Evolutionary conservation across 75 land plant species (phyloP).

Genomic region (Pinus taeda): DNA sequence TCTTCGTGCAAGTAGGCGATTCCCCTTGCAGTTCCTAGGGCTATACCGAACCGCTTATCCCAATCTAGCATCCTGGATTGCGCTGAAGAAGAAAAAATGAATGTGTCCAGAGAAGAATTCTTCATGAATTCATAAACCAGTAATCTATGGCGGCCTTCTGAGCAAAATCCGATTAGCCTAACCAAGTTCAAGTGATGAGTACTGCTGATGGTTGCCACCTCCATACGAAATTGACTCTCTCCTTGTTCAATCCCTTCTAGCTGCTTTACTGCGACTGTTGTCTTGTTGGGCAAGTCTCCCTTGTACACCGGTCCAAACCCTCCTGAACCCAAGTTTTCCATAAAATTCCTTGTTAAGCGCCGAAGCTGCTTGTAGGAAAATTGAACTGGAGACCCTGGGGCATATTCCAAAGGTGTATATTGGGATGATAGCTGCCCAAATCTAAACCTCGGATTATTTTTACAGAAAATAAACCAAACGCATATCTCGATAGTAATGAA

Average conservation of each 20-base stretch:
- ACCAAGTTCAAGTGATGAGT: slow-evolving; percentile 87
- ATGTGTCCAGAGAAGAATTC: slow-evolving; percentile 68
- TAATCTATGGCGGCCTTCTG: slow-evolving; percentile 68
- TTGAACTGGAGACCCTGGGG: slow-evolving; percentile 73
- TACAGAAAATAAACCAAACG: slow-evolving; percentile 49
- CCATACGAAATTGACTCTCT: slow-evolving; percentile 84
- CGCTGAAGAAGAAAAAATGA: slow-evolving; percentile 30
- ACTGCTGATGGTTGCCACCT: slow-evolving; percentile 79
- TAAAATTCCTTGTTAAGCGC: slow-evolving; percentile 63
- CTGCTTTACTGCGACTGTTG: slow-evolving; percentile 68
- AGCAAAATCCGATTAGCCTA: slow-evolving; percentile 80
- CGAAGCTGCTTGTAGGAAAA: slow-evolving; percentile 75
- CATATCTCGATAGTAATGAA: slow-evolving; percentile 27
- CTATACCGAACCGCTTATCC: slow-evolving; percentile 59
- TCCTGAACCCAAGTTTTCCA: slow-evolving; percentile 79
- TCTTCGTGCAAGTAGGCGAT: slow-evolving; percentile 91
- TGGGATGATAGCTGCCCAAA: slow-evolving; percentile 37
- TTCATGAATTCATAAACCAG: slow-evolving; percentile 86
- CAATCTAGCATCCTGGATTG: no score
- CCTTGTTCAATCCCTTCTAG: slow-evolving; percentile 85
- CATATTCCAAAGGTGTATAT: slow-evolving; percentile 66
- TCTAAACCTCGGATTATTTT: slow-evolving; percentile 24
- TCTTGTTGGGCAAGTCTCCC: slow-evolving; percentile 56
- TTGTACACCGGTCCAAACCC: slow-evolving; percentile 82
- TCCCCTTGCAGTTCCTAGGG: slow-evolving; percentile 83